Evolutionary conservation across 768 basidiomycete genomes (phyloP).

Genomic region (Cystobasidium ongulense): DNA sequence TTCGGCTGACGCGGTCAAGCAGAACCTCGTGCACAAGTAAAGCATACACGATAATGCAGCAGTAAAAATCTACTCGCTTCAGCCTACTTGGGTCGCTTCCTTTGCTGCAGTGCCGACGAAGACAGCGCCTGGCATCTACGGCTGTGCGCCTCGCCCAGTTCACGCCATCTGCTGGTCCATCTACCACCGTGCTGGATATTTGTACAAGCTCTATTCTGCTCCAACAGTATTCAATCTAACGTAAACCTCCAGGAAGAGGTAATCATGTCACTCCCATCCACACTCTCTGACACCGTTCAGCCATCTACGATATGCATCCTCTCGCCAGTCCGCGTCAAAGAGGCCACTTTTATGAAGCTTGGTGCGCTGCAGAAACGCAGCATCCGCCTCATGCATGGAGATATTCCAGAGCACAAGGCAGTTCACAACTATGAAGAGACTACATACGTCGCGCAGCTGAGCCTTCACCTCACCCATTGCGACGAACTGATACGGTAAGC

Average conservation of each 20-base stretch:
- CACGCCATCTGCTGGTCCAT: too few species aligned
- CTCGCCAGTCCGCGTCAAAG: neutral
- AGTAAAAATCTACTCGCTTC: neutral
- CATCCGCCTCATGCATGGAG: neutral
- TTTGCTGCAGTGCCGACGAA: neutral
- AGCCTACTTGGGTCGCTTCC: neutral
- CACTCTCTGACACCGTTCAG: neutral
- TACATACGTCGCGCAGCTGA: constrained; percentile 9
- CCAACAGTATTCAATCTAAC: neutral
- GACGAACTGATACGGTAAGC: neutral
- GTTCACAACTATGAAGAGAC: neutral
- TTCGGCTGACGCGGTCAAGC: too few species aligned
- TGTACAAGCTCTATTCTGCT: neutral
- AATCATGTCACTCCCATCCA: neutral
- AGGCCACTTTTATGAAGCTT: constrained; percentile 3
- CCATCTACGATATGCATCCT: neutral
- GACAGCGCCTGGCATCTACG: neutral
- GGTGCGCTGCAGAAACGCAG: neutral
- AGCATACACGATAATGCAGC: too few species aligned
- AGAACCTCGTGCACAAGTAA: too few species aligned
- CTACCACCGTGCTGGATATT: too few species aligned
- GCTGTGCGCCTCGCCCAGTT: neutral
- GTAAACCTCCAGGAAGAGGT: neutral
- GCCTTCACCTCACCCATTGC: neutral
- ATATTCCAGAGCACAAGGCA: neutral